Base-by-base conservation (phyloP, 257 asterid species). In the Solanum arcanum region DNA sequence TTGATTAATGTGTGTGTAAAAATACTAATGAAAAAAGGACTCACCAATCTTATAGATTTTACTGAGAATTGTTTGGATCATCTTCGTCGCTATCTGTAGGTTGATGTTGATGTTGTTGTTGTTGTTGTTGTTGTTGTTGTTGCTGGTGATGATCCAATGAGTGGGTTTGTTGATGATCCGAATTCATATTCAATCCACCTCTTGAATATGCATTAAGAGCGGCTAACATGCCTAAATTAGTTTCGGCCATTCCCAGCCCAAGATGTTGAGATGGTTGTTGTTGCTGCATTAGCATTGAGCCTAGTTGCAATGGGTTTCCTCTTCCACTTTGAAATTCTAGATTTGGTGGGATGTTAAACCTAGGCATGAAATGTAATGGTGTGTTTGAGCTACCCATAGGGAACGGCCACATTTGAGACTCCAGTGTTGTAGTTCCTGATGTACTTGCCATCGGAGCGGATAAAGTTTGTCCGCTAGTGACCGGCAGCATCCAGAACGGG, bases 401-500 rank as follows among this genome's bases (percentile, higher is more conserved):
- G 29, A 92, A 94, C 6, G 94, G 94, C 96, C 96, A 94, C 94
- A 92, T 94, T 72, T 91, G 95, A 80, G 85, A 23, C 91, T 66
- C 21, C 77, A 88, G 86, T 85, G 91, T 80, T 16, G 85, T 31
- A 9, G 93, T 68, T 18, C 91, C 89, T 21, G 87, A 83, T 3
- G 89, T 83, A 4, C 87, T 83, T 31, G 75, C 52, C n/a, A 77
- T 84, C 5, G 93, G 83, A 3, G 92, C 31, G 16, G 90, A 80
- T 9, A 80, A 10, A 0, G 68, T 80, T 7, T 80, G 85, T 49
- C 69, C 85, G 4, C 85, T 80, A 3, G 90, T 89, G 49, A 93
- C 91, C 1, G 96, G 96, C 3, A 93, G 93, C 96, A 93, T 93
- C 94, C 95, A 93, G 89, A 93, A 90, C 0, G 93, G 87, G 87